Evolutionary conservation across 2,329 filamentous ascomycete species (phyloP).

Genomic region (Arthrinium puccinioides): DNA sequence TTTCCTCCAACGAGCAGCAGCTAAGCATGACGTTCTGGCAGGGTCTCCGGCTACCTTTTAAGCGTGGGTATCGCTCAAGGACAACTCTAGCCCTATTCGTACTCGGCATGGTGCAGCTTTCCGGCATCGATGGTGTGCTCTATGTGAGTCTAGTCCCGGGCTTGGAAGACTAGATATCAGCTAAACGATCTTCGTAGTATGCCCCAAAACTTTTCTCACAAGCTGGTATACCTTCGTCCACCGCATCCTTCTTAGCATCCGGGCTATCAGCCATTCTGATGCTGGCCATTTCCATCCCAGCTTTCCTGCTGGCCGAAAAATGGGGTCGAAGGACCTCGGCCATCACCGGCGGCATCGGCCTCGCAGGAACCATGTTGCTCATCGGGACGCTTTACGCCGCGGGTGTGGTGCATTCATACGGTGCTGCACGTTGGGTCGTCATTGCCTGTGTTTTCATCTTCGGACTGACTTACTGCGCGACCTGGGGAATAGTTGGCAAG

Average conservation of each 20-base stretch:
- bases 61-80: constrained; percentile 29
- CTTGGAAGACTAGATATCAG: too few relatives aligned
- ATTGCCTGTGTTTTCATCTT: constrained; percentile 43
- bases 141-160: constrained; percentile 34
- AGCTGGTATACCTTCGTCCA: constrained; percentile 46
- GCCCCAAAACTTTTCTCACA: constrained; percentile 53
- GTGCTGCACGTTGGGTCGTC: constrained; percentile 40
- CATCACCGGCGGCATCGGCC: constrained; percentile 43
- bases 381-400: constrained; percentile 46
- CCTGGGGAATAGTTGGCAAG: constrained; percentile 48
- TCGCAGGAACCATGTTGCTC: constrained; percentile 43
- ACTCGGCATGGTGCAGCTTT: constrained; percentile 52
- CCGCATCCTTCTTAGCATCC: constrained; percentile 52
- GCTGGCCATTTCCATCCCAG: constrained; percentile 49
- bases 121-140: constrained; percentile 55
- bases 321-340: constrained; percentile 49
- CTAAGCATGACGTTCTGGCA: constrained; percentile 23
- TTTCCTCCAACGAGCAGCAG: constrained; percentile 20
- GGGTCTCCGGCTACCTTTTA: constrained; percentile 24
- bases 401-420: constrained; percentile 30
- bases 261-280: constrained; percentile 54
- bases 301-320: constrained; percentile 46
- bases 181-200: constrained; percentile 32
- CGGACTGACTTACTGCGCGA: constrained; percentile 34
- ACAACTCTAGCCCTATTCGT: constrained; percentile 34